Base-by-base conservation (phyloP, 352 stramenopile genomes). In the Albugo candida region DNA sequence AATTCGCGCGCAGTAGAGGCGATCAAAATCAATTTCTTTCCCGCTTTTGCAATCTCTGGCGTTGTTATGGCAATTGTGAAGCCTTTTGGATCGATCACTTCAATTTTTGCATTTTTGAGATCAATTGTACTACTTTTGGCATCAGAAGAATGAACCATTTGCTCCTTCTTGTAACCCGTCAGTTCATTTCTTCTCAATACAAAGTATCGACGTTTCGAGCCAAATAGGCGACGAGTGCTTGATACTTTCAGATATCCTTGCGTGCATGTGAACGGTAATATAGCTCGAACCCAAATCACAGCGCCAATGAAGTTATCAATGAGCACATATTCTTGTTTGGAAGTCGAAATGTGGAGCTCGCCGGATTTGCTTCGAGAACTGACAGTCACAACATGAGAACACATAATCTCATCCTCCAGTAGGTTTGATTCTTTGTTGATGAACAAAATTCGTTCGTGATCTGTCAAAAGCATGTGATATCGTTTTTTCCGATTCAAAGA, bases 351-450 rank as follows among this genome's bases (percentile, higher is more conserved):
- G 18, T 77, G 62, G 17, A 89, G 52, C 61, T 89, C 76, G 34
- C 79, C 64, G 41, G 74, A 63, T 61, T 89, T 89, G 41, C 56
- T 69, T 49, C 76, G 71, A 36, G 70, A 84, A 55, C 76, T 89
- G 51, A 89, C 73, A 3, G 76, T 89, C 55, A 89, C 73, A 52
- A 89, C 84, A 49, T 86, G 76, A 12, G 69, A 73, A 61, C 76
- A 86, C 67, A 89, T 83, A 60, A 89, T 76, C 58, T 89, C 76
- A 56, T 89, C 76, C 48, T 89, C 76, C 59, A 89, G 69, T 68
- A 83, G 69, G 60, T 89, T 89, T 58, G 73, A 83, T 45, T 83
- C 74, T 58, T 83, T 83, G 67, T 89, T 89, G 52, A 89, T 68
- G 60, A 89, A 83, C 24, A 89, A 59, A 45, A 89, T 59, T 11